Evolutionary conservation across 257 asterid genomes (phyloP).

Genomic region (Nicotiana sylvestris): DNA sequence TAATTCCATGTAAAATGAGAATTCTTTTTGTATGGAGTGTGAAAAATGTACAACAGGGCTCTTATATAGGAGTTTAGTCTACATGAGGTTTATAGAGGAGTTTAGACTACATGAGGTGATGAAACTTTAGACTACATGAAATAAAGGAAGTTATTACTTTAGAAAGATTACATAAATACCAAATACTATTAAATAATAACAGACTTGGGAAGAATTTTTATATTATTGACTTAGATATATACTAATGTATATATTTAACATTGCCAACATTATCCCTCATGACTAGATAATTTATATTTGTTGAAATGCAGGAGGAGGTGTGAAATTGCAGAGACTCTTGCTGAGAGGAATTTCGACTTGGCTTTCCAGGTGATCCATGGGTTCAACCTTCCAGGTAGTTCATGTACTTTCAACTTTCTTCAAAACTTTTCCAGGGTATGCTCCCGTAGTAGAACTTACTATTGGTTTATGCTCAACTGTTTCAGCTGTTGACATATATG

Average conservation of each 20-base stretch:
- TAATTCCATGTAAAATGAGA: background rate
- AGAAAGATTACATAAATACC: background rate
- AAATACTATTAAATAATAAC: background rate
- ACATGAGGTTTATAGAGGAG: background rate
- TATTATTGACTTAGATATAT: background rate
- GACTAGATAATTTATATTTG: background rate
- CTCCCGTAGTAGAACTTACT: background rate
- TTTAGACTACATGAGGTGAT: background rate
- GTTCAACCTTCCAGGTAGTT: constrained; percentile 85
- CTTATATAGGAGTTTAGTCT: background rate
- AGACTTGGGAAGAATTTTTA: background rate
- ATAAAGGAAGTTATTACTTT: background rate
- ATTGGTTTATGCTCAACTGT: background rate
- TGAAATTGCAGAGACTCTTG: constrained; percentile 92
- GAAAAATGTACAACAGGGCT: background rate
- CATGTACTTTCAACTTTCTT: constrained; percentile 4
- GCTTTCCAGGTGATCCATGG: constrained; percentile 84
- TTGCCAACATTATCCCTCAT: background rate
- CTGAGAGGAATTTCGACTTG: constrained; percentile 83
- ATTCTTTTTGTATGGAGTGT: background rate
- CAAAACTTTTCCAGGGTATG: background rate
- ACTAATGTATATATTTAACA: background rate
- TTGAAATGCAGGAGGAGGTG: constrained; percentile 76
- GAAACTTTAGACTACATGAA: background rate
- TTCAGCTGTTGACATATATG: constrained; percentile 94